Evolutionary conservation across 2,329 filamentous ascomycete genomes (phyloP).

Genomic region (Lasiodiplodia hormozganensis): DNA sequence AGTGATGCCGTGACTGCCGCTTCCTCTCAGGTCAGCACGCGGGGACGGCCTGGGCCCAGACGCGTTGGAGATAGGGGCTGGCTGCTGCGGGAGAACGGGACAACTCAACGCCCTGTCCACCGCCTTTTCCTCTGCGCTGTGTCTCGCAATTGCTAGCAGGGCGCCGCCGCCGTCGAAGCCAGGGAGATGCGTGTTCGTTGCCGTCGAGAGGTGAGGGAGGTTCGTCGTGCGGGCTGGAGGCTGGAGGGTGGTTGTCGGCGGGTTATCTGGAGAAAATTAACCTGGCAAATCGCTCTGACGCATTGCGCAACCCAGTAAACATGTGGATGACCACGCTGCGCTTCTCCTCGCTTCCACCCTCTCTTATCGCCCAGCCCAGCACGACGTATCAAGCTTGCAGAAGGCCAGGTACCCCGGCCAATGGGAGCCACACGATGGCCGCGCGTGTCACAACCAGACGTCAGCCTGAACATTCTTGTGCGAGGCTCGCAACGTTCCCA

Average conservation of each 20-base stretch:
- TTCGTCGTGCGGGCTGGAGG: not conserved
- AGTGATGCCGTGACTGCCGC: conserved; percentile 11
- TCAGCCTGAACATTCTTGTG: conserved; percentile 7
- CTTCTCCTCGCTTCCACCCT: conserved; percentile 21
- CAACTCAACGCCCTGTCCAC: conserved; percentile 9
- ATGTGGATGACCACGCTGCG: not conserved
- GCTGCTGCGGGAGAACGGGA: not conserved
- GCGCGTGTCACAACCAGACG: not conserved
- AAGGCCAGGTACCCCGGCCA: conserved; percentile 4
- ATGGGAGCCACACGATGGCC: not conserved
- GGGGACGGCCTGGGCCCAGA: not conserved
- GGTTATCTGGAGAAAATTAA: conserved; percentile 8
- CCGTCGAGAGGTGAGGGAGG: not conserved
- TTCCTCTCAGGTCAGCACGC: not conserved
- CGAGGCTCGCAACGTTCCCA: not conserved
- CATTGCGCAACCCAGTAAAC: conserved; percentile 12
- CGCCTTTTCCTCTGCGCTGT: conserved; percentile 5
- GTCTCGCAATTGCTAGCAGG: not conserved
- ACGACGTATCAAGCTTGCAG: conserved; percentile 26
- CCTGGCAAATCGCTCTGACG: conserved; percentile 12
- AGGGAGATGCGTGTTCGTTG: not conserved
- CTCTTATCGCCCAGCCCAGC: conserved; percentile 22
- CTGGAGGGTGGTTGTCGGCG: not conserved
- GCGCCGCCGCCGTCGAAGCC: not conserved
- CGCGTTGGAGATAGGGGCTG: conserved; percentile 17